These are phyloP conservation scores for Saussurea involucrata DNA, from an alignment of 129 eudicot genomes.

Conservation along the genomic window DNA sequence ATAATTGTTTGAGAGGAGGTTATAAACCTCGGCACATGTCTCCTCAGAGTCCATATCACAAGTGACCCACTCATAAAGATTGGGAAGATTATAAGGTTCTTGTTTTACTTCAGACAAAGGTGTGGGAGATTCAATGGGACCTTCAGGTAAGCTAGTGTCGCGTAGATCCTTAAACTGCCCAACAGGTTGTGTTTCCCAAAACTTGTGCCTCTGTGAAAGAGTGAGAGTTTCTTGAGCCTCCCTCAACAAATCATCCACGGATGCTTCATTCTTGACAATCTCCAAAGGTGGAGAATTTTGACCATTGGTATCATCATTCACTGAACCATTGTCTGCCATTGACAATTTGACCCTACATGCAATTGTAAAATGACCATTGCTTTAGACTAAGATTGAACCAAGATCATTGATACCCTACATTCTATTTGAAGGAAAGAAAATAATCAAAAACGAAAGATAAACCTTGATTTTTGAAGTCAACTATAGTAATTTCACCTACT, in stretches of 20 bases:
- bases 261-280: constrained; percentile 22
- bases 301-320: constrained; percentile 24
- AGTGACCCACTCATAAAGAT: constrained; percentile 58
- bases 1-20: constrained; percentile 48
- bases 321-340: constrained; percentile 43
- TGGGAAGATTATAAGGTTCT: constrained; percentile 60
- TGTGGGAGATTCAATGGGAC: constrained; percentile 53
- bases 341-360: constrained; percentile 8
- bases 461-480: not conserved
- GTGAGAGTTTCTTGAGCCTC: constrained; percentile 51
- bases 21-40: constrained; percentile 60
- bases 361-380: not conserved
- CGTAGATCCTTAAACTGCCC: constrained; percentile 59
- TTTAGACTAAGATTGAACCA: not conserved
- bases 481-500: not conserved
- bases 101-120: constrained; percentile 58
- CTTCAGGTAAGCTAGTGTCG: constrained; percentile 49
- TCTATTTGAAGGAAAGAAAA: not conserved
- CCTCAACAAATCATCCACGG: constrained; percentile 35
- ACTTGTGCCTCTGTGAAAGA: constrained; percentile 48
- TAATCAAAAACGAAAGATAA: not conserved
- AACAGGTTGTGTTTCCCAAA: constrained; percentile 74
- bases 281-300: constrained; percentile 31
- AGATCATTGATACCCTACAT: not conserved
- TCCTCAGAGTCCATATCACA: constrained; percentile 54